These are phyloP conservation scores for Scutellaria galericulata DNA, from an alignment of 257 asterid species.

Conservation along the genomic window DNA sequence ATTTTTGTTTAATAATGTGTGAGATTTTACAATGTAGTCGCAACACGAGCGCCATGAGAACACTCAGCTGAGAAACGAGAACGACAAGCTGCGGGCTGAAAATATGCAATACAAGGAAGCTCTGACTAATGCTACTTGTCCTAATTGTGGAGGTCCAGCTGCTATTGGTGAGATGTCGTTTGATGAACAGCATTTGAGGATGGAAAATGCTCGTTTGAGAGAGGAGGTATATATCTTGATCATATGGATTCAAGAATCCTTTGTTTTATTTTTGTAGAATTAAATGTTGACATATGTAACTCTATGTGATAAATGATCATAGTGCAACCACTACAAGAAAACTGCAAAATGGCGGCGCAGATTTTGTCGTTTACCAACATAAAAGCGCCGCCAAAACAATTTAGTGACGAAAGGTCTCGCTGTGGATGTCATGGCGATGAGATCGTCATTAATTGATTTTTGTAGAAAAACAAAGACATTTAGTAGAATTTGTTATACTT, in stretches of 20 bases:
- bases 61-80: slow-evolving; percentile 61
- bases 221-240: slow-evolving; percentile 55
- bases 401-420: no score
- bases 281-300: no score
- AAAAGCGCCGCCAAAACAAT: no score
- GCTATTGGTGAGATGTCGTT: slow-evolving; percentile 76
- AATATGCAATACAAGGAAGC: slow-evolving; percentile 72
- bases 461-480: no score
- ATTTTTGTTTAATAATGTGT: background rate
- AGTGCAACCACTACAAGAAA: no score
- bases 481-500: no score
- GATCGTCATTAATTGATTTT: no score
- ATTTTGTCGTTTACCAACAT: no score
- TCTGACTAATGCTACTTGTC: slow-evolving; percentile 62
- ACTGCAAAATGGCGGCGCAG: no score
- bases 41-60: slow-evolving; percentile 75
- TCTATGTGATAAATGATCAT: no score
- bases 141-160: slow-evolving; percentile 74
- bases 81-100: slow-evolving; percentile 72
- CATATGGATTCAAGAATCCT: background rate
- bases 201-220: slow-evolving; percentile 73
- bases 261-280: no score
- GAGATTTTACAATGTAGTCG: slow-evolving; percentile 45
- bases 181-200: slow-evolving; percentile 74
- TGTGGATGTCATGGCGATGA: no score